Percentiles rank a stretch among this genome's conserved stretches.
Conservation (phyloP, 495 filamentous ascomycete species). For the Xylaria nigripes region DNA sequence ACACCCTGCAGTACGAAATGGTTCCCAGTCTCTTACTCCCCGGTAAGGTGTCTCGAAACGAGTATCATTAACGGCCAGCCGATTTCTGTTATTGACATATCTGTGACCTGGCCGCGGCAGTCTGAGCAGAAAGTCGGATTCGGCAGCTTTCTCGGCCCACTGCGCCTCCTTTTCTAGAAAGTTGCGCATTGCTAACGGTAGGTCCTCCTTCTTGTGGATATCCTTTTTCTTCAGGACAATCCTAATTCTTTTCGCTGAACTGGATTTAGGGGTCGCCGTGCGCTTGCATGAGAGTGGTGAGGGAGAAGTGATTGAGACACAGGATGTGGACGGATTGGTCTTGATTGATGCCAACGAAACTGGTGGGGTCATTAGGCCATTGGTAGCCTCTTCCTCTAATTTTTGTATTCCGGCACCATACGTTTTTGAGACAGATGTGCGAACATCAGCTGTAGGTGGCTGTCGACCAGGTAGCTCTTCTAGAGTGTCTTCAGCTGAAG, state of each 20-base stretch:
- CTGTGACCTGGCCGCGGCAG: constrained; percentile 17
- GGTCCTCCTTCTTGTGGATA: neutral
- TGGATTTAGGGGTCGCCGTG: neutral
- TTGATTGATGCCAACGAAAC: neutral
- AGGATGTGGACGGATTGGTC: neutral
- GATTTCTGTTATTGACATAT: constrained; percentile 13
- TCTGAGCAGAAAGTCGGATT: constrained; percentile 16
- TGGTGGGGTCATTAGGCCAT: neutral
- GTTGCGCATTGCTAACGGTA: neutral
- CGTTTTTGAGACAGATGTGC: neutral
- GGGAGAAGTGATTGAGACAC: neutral
- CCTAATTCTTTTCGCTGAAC: neutral
- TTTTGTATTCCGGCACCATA: neutral
- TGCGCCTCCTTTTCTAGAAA: constrained; percentile 5
- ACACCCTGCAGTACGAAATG: constrained; percentile 20
- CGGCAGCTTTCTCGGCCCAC: neutral
- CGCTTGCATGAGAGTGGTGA: no score
- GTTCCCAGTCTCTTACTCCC: neutral
- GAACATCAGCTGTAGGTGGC: neutral
- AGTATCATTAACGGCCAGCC: neutral
- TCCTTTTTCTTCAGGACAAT: neutral
- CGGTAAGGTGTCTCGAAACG: constrained; percentile 5
- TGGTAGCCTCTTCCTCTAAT: neutral
- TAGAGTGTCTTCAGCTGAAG: neutral
- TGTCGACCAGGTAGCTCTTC: neutral